Evolutionary conservation across 2,329 filamentous ascomycete genomes (phyloP), one percentile per base, ranked within the genome.

Genomic region (Clarireedia hainanense): DNA sequence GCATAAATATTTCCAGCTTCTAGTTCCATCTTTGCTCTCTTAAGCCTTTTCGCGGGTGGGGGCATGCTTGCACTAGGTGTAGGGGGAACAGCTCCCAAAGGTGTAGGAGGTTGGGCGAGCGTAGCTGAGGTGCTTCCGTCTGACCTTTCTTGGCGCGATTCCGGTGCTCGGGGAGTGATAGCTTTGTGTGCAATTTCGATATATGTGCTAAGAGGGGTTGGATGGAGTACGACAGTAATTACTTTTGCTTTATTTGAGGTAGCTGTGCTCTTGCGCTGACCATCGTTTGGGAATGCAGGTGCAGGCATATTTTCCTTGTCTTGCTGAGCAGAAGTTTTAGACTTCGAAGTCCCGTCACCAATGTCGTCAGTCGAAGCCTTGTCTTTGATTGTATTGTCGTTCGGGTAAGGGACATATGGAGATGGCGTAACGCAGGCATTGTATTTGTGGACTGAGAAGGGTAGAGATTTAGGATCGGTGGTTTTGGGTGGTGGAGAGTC

Each of bases 361-460:
- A 73, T 71, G 50, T 62, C 61, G 23, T 69, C 67, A 26, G 61
- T 60, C 24, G 68, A 68, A 15, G 68, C 68, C 40, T 70, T 70
- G 55, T 68, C 59, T 50, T 58, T 61, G 56, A 47, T 52, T 50
- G 50, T 49, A 12, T 56, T 61, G 74, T 65, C 79, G 76, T 78
- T 80, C 45, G 86, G 89, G 67, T 86, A 95, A 0, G 89, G 85
- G 0, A 83, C 88, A 68, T 86, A 91, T 0, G 91, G 83, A 0
- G 94, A 97, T 0, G 92, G 94, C 0, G 91, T 96, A 48, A 97
- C 79, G 65, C 90, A 94, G 58, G 85, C 84, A 66, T 91, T 96
- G 69, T 91, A 89, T 69, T 95, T 96, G 71, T 99, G 91, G 46
- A 99, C 86, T 0, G 91, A 96, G 60, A 89, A 92, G 10, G 86